phyloP scores from a whole-genome alignment of 176 grass and related monocot species.

The Musa acuminata region DNA sequence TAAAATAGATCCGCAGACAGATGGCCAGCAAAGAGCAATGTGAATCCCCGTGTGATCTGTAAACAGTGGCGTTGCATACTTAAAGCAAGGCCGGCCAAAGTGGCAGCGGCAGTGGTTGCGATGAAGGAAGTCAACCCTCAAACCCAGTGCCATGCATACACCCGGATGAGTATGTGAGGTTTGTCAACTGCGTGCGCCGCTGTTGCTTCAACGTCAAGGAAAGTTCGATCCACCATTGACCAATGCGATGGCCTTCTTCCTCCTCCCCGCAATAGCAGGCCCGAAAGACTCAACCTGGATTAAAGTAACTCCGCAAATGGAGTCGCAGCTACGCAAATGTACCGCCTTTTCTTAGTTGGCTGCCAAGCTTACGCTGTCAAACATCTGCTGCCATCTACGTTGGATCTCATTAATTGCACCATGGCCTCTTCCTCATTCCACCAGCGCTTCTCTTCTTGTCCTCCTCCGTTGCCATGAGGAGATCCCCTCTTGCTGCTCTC shows the following conservation, averaged over 20 bases:
- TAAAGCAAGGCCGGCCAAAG: not conserved
- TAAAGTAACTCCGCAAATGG: not conserved
- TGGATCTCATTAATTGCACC: too few species aligned
- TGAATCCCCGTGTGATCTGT: too few species aligned
- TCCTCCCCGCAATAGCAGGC: not conserved
- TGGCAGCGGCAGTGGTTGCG: not conserved
- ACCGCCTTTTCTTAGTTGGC: too few species aligned
- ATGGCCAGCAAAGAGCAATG: too few species aligned
- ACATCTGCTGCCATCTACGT: too few species aligned
- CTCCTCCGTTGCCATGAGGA: not conserved
- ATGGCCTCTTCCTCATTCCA: not conserved
- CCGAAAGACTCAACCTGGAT: not conserved
- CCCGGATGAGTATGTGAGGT: not conserved
- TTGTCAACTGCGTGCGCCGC: not conserved
- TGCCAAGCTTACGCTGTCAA: too few species aligned
- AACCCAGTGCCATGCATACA: not conserved
- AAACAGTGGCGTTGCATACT: too few species aligned
- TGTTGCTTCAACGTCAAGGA: not conserved
- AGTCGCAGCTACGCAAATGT: too few species aligned
- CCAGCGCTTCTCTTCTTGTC: not conserved
- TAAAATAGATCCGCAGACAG: too few species aligned
- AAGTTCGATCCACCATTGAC: not conserved
- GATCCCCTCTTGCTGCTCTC: too few species aligned
- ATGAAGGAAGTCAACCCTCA: not conserved
- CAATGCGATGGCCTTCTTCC: not conserved